These are phyloP conservation scores for Eucalyptus sp. DNA, from an alignment of 345 rosid genomes.

Conservation along the genomic window DNA sequence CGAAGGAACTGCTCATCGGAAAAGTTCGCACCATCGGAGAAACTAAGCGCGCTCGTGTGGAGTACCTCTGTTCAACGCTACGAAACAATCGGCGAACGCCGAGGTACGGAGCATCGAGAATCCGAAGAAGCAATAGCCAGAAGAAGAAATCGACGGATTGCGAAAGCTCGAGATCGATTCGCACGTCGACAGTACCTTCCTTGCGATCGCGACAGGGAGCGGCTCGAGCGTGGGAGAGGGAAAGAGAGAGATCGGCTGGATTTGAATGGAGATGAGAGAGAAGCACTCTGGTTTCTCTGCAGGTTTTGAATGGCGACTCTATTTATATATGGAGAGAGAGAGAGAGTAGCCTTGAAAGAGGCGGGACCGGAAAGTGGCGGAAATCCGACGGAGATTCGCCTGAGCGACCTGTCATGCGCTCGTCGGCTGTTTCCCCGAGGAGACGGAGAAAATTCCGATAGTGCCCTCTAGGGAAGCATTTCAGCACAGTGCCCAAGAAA, in stretches of 20 bases:
- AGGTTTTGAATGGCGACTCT: too few relatives aligned
- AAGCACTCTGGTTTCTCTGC: too few relatives aligned
- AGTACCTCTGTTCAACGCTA: not conserved
- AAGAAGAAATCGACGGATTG: not conserved
- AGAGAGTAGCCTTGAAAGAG: not conserved
- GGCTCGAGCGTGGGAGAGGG: not conserved
- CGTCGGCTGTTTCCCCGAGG: not conserved
- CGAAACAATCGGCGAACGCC: not conserved
- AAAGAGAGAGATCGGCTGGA: not conserved
- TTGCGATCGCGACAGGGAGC: not conserved
- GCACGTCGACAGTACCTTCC: not conserved
- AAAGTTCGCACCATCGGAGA: not conserved
- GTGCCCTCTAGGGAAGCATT: rapidly evolving
- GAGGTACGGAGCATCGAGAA: not conserved
- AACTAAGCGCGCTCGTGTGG: not conserved
- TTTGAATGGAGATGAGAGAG: too few relatives aligned
- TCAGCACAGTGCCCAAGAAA: rapidly evolving
- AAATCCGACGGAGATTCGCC: not conserved
- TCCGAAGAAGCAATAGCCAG: not conserved
- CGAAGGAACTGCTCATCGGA: not conserved
- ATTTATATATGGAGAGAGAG: too few relatives aligned
- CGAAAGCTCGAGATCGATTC: not conserved
- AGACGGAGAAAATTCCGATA: not conserved
- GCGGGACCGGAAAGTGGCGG: not conserved
- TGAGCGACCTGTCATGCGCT: not conserved